phyloP scores from a whole-genome alignment of 768 basidiomycete species.

The Phylloporus sp. region DNA sequence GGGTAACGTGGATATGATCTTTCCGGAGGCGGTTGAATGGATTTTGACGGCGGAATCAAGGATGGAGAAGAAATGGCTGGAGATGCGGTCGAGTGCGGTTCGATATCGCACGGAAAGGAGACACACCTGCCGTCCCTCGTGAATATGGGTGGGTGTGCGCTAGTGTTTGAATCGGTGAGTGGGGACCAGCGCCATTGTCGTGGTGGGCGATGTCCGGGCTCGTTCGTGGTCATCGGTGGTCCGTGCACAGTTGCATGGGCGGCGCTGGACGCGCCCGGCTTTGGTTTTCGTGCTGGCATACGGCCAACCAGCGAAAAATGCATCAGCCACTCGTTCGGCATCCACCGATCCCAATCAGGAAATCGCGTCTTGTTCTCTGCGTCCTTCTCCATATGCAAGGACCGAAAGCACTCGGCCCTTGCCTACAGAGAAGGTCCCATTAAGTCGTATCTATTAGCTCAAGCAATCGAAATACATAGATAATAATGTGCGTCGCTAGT shows the following conservation, averaged over 20 bases:
- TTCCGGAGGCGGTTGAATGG: constrained; percentile 70
- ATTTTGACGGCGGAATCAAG: constrained; percentile 81
- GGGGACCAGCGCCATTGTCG: constrained; percentile 56
- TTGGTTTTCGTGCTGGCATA: constrained; percentile 42
- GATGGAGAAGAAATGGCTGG: constrained; percentile 86
- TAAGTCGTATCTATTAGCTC: not conserved
- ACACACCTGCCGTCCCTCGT: constrained; percentile 83
- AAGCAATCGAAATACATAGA: constrained; percentile 22
- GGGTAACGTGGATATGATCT: constrained; percentile 79
- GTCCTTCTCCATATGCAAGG: constrained; percentile 28
- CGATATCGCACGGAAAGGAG: constrained; percentile 8
- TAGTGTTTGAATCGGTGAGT: constrained; percentile 63
- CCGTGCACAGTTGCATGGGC: constrained; percentile 19
- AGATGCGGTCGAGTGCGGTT: constrained; percentile 8
- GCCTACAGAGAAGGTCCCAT: constrained; percentile 22
- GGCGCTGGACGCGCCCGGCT: constrained; percentile 43
- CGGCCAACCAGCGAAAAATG: constrained; percentile 21
- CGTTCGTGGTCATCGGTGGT: constrained; percentile 6
- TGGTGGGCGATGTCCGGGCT: constrained; percentile 2
- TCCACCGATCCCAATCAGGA: constrained; percentile 15
- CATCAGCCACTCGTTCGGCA: constrained; percentile 23
- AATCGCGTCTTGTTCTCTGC: constrained; percentile 6
- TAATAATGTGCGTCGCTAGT: constrained; percentile 19
- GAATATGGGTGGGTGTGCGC: constrained; percentile 67
- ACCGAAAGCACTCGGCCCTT: constrained; percentile 22